phyloP scores from a whole-genome alignment of 345 rosid genomes.

The Moricandia arvensis region DNA sequence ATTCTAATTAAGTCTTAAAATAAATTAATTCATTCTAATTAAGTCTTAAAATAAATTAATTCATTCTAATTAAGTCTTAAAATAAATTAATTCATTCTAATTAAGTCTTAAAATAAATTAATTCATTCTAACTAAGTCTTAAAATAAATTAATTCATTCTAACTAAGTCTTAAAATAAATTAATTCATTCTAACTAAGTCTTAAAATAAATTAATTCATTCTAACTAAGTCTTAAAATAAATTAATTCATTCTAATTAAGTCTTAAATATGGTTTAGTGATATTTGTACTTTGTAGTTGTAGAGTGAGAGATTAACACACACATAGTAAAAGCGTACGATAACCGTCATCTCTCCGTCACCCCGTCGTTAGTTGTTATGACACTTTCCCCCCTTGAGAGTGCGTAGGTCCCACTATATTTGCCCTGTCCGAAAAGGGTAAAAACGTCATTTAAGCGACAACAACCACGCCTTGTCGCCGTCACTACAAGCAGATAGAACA shows the following conservation, averaged over 20 bases:
- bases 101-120: too few relatives aligned
- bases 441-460: neutral
- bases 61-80: too few relatives aligned
- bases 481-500: conserved; percentile 10
- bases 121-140: too few relatives aligned
- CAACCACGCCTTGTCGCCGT: neutral
- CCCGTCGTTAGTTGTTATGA: conserved; percentile 24
- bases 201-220: too few relatives aligned
- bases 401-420: neutral
- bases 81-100: too few relatives aligned
- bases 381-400: neutral
- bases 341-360: conserved; percentile 10
- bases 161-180: too few relatives aligned
- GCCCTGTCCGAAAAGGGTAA: neutral
- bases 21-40: too few relatives aligned
- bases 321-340: neutral
- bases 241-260: neutral
- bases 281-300: neutral
- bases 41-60: too few relatives aligned
- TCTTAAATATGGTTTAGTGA: neutral
- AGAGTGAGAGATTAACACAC: neutral
- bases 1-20: too few relatives aligned
- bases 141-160: too few relatives aligned
- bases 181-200: too few relatives aligned
- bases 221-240: too few relatives aligned